Percentiles rank a stretch among this genome's conserved stretches.
phyloP scores from a whole-genome alignment of 2,329 filamentous ascomycete genomes.

The Curvularia verruculosa region DNA sequence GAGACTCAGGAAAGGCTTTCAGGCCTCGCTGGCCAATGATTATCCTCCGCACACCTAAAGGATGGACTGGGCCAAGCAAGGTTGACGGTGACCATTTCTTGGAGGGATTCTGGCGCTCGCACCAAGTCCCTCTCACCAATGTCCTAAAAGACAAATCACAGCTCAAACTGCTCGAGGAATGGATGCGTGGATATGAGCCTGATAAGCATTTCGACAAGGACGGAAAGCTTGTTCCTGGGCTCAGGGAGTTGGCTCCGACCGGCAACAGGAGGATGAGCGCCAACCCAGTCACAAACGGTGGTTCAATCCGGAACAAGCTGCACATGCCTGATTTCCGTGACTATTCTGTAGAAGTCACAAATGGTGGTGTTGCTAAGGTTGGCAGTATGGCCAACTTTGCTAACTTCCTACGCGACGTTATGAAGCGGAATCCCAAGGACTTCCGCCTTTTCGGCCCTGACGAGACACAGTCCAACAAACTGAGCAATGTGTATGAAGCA shows the following conservation, averaged over 20 bases:
- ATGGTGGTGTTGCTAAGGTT: slow-evolving; percentile 62
- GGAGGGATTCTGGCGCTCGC: slow-evolving; percentile 78
- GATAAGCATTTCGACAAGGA: slow-evolving; percentile 71
- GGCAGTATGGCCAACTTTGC: slow-evolving; percentile 75
- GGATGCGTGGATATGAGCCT: slow-evolving; percentile 79
- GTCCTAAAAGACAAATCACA: slow-evolving; percentile 69
- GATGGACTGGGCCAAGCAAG: slow-evolving; percentile 78
- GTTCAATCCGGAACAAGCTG: slow-evolving; percentile 69
- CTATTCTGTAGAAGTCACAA: slow-evolving; percentile 68
- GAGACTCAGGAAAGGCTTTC: slow-evolving; percentile 71
- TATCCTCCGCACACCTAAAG: slow-evolving; percentile 76
- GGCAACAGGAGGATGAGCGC: slow-evolving; percentile 76
- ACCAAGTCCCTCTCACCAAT: slow-evolving; percentile 78
- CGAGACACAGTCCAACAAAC: slow-evolving; percentile 82
- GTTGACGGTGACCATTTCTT: slow-evolving; percentile 69
- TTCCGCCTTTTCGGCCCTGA: slow-evolving; percentile 82
- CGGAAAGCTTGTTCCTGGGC: slow-evolving; percentile 67
- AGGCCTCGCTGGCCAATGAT: slow-evolving; percentile 81
- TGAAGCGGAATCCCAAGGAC: slow-evolving; percentile 67
- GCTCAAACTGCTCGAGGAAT: slow-evolving; percentile 71
- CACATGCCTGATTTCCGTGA: slow-evolving; percentile 72
- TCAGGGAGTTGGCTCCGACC: slow-evolving; percentile 68
- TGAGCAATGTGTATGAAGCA: slow-evolving; percentile 71
- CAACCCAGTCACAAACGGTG: slow-evolving; percentile 77
- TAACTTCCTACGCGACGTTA: slow-evolving; percentile 69